These are phyloP conservation scores for Aegle marmelos DNA, from an alignment of 345 rosid genomes.

Conservation along the genomic window DNA sequence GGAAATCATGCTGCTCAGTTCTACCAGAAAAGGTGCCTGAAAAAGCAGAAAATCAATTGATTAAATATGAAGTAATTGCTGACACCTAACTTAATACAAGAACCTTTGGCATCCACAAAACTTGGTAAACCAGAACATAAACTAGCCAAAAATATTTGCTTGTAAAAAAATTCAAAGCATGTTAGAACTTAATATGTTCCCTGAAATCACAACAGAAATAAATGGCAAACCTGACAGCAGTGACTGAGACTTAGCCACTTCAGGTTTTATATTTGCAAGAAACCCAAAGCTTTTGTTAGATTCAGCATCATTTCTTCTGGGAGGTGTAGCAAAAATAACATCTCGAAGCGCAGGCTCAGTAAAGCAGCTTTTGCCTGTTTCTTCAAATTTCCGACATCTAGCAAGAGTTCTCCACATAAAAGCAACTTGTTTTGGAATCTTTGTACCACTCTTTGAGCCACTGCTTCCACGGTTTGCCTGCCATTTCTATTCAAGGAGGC, in stretches of 20 bases:
- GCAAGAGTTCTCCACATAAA: slow-evolving; percentile 52
- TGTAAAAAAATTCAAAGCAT: neutral
- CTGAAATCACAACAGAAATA: neutral
- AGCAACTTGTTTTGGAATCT: slow-evolving; percentile 53
- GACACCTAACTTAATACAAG: neutral
- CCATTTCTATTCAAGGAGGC: slow-evolving; percentile 10
- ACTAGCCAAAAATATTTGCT: neutral
- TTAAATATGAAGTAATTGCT: neutral
- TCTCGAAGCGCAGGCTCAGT: slow-evolving; percentile 48
- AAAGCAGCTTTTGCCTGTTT: slow-evolving; percentile 56
- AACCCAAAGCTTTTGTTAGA: slow-evolving; percentile 1
- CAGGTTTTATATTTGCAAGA: slow-evolving; percentile 13
- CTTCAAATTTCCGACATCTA: slow-evolving; percentile 52
- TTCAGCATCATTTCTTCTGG: slow-evolving; percentile 19
- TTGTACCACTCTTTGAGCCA: slow-evolving; percentile 39
- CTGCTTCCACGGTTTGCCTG: slow-evolving; percentile 53
- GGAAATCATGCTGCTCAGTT: slow-evolving; percentile 18
- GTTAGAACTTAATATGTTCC: neutral
- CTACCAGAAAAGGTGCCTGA: slow-evolving; percentile 21
- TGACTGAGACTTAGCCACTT: slow-evolving; percentile 14
- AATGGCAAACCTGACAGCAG: slow-evolving; percentile 32
- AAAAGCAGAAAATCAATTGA: slow-evolving; percentile 4
- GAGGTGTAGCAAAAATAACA: slow-evolving; percentile 34
- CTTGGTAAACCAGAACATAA: neutral
- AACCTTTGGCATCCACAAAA: neutral